Evolutionary conservation across 2,329 filamentous ascomycete species (phyloP).

Genomic region (Laburnicola sp.): DNA sequence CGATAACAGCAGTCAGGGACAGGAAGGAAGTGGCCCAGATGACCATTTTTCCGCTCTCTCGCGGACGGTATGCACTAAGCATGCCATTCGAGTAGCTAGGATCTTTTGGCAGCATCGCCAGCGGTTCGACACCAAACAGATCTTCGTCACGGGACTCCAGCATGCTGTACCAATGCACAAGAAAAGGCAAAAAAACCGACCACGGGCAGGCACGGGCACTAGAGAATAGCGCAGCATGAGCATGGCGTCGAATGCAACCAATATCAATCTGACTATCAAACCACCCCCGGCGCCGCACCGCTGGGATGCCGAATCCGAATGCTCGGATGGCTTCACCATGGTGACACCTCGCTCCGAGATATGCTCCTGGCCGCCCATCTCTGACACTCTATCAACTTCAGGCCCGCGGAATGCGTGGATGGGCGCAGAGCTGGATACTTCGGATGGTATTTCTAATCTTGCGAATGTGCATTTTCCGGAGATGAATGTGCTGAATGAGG

Average conservation of each 20-base stretch:
- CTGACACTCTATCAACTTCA: constrained; percentile 16
- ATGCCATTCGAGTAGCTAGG: constrained; percentile 57
- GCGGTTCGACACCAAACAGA: constrained; percentile 56
- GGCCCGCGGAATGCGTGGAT: constrained; percentile 29
- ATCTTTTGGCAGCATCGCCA: constrained; percentile 61
- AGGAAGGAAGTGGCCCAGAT: constrained; percentile 41
- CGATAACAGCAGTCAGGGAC: constrained; percentile 41
- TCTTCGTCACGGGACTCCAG: constrained; percentile 56
- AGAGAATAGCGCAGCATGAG: constrained; percentile 28
- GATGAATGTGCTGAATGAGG: constrained; percentile 22
- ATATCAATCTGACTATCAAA: constrained; percentile 27
- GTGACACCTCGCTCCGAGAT: constrained; percentile 37
- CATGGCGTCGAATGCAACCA: constrained; percentile 13
- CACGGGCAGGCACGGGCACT: constrained; percentile 21
- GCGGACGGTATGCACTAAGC: constrained; percentile 58
- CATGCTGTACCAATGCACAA: constrained; percentile 50
- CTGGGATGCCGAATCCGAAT: constrained; percentile 22
- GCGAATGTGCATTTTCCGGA: constrained; percentile 41
- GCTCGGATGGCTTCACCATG: constrained; percentile 32
- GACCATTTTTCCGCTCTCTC: constrained; percentile 53
- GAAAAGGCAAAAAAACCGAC: constrained; percentile 32
- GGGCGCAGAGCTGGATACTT: constrained; percentile 29
- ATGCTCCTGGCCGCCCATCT: constrained; percentile 25
- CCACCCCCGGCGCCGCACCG: constrained; percentile 15
- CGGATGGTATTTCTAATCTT: constrained; percentile 28